These are phyloP conservation scores for Candida smagusa DNA, from an alignment of 1,139 yeast genomes.

Conservation along the genomic window DNA sequence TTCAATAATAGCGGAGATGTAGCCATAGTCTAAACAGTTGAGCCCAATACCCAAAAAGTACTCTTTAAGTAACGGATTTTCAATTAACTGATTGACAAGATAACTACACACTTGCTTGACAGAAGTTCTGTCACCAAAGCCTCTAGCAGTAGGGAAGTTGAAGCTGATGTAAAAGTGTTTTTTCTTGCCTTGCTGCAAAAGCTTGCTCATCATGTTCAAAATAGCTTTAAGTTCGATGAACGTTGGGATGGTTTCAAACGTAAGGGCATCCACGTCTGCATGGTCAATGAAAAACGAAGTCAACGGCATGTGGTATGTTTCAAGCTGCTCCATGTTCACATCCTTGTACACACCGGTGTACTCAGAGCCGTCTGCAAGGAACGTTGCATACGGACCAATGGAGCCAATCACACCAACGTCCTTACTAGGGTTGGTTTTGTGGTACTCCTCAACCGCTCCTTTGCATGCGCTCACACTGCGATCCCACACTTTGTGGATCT, in stretches of 20 bases:
- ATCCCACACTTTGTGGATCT: conserved; percentile 29
- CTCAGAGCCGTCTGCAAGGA: conserved; percentile 61
- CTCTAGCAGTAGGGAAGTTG: conserved; percentile 21
- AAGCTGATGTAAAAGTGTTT: conserved; percentile 32
- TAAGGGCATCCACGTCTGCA: conserved; percentile 48
- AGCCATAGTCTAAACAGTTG: conserved; percentile 34
- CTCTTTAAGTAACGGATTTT: conserved; percentile 7
- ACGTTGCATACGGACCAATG: conserved; percentile 75
- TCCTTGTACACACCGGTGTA: conserved; percentile 59
- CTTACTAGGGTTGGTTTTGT: conserved; percentile 1
- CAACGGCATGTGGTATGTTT: conserved; percentile 48
- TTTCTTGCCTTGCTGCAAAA: conserved; percentile 9
- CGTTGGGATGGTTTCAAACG: conserved; percentile 65
- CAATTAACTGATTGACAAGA: conserved; percentile 13
- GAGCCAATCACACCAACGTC: conserved; percentile 48
- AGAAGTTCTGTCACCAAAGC: conserved; percentile 34
- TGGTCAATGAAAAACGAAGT: conserved; percentile 34
- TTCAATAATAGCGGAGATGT: conserved; percentile 18
- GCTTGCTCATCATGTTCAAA: conserved; percentile 17
- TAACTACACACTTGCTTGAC: conserved; percentile 20
- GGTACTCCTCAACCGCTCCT: conserved; percentile 20
- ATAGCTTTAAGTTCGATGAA: conserved; percentile 44
- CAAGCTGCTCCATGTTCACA: conserved; percentile 26
- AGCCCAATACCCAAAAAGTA: conserved; percentile 35
- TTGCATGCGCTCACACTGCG: conserved; percentile 28